A percentile compares a stretch with the other conserved stretches of the same genome.
phyloP scores from a whole-genome alignment of 177 flowering plant species.

The Tripterygium wilfordii region DNA sequence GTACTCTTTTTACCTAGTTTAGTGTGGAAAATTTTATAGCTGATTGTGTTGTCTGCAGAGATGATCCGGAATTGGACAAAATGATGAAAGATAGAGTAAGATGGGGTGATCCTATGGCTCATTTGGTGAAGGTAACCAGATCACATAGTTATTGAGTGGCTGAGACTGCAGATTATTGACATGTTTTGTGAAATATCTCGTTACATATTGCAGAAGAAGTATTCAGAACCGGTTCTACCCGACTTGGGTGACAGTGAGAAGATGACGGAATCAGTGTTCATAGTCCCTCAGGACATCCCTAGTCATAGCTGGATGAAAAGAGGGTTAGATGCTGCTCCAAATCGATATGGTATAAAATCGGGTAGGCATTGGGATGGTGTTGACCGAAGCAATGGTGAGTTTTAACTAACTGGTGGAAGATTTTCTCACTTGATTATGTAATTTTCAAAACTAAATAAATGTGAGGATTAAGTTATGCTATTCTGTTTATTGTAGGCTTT shows the following conservation, averaged over 20 bases:
- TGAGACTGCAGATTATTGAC: neutral
- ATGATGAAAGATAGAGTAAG: conserved; percentile 76
- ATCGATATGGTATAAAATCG: conserved; percentile 82
- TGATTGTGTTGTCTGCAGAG: conserved; percentile 37
- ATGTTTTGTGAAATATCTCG: neutral
- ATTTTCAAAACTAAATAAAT: neutral
- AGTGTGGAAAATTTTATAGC: neutral
- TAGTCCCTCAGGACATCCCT: conserved; percentile 85
- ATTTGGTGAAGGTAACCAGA: conserved; percentile 68
- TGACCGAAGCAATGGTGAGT: conserved; percentile 82
- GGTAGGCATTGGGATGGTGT: conserved; percentile 99
- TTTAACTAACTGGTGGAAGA: neutral
- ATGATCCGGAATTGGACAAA: conserved; percentile 87
- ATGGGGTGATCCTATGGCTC: conserved; percentile 99
- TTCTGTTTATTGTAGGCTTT: conserved; percentile 41
- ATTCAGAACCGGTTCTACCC: conserved; percentile 37
- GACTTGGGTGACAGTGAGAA: conserved; percentile 74
- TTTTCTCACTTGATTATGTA: neutral
- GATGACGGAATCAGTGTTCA: conserved; percentile 91
- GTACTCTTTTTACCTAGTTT: too few species aligned
- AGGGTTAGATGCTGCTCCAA: conserved; percentile 72
- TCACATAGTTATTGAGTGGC: conserved; percentile 2
- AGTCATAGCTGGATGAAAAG: conserved; percentile 89
- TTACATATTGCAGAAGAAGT: conserved; percentile 45
- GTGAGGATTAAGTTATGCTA: neutral